Evolutionary conservation across 495 filamentous ascomycete species (phyloP).

Genomic region (Cercophora scortea): DNA sequence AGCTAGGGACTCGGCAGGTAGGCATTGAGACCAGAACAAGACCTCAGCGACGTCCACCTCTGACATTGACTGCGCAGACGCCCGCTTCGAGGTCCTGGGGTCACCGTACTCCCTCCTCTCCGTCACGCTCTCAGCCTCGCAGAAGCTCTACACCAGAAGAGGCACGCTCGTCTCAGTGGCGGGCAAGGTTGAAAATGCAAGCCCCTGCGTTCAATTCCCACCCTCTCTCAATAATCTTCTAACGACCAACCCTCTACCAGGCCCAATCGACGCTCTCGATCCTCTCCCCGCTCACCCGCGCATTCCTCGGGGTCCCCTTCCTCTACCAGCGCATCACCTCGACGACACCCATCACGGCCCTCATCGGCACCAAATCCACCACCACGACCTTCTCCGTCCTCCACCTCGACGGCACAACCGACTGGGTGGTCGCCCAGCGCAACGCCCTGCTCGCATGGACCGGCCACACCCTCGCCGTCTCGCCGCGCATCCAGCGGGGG

Average conservation of each 20-base stretch:
- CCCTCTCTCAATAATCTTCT: background rate
- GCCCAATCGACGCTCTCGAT: conserved; percentile 81
- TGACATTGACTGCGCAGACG: conserved; percentile 51
- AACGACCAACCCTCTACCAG: conserved; percentile 24
- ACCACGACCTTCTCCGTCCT: conserved; percentile 78
- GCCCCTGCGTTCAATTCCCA: background rate
- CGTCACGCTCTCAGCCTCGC: conserved; percentile 84
- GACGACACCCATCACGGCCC: conserved; percentile 72
- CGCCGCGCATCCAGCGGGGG: conserved; percentile 63
- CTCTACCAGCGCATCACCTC: conserved; percentile 87
- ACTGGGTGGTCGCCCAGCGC: conserved; percentile 88
- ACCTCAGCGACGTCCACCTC: background rate
- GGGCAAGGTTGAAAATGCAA: conserved; percentile 78
- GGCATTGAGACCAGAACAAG: conserved; percentile 8
- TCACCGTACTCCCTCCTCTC: conserved; percentile 87
- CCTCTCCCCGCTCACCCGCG: conserved; percentile 72
- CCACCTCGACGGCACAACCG: conserved; percentile 84
- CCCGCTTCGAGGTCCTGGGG: conserved; percentile 86
- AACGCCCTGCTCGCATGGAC: conserved; percentile 90
- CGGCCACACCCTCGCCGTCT: conserved; percentile 72
- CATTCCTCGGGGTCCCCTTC: conserved; percentile 77
- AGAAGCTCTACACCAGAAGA: conserved; percentile 82
- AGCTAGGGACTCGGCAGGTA: conserved; percentile 32
- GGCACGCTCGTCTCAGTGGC: conserved; percentile 86
- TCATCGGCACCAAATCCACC: conserved; percentile 79